Conservation (phyloP, 352 stramenopile genomes). For the Globisporangium megalacanthum region DNA sequence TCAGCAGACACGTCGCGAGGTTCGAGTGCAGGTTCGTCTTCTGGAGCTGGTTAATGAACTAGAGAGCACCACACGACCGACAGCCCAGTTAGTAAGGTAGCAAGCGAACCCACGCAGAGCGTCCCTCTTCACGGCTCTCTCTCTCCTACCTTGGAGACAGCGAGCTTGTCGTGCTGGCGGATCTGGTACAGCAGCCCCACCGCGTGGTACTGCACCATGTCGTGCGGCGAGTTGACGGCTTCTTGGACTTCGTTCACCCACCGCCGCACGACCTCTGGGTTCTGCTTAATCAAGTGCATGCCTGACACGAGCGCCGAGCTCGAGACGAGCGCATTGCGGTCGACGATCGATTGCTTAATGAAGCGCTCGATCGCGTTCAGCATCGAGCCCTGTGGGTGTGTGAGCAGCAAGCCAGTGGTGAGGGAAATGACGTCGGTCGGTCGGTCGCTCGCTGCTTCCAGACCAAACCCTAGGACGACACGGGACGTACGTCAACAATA, state of each 20-base stretch:
- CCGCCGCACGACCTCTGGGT: slow-evolving; percentile 88
- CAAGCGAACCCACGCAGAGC: too few relatives aligned
- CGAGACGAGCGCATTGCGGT: slow-evolving; percentile 96
- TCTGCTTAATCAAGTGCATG: slow-evolving; percentile 93
- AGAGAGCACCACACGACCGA: background rate
- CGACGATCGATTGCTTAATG: slow-evolving; percentile 99
- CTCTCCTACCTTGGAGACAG: slow-evolving; percentile 90
- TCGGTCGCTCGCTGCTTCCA: too few relatives aligned
- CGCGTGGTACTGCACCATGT: slow-evolving; percentile 99
- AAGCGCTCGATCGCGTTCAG: slow-evolving; percentile 93
- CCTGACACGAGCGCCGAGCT: slow-evolving; percentile 96
- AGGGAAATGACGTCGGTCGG: background rate
- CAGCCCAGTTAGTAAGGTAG: too few relatives aligned
- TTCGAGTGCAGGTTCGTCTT: slow-evolving; percentile 93
- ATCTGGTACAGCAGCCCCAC: slow-evolving; percentile 98
- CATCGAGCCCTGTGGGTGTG: slow-evolving; percentile 54
- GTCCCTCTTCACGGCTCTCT: too few relatives aligned
- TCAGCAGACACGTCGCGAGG: slow-evolving; percentile 95
- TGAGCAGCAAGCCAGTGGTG: background rate
- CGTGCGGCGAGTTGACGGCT: slow-evolving; percentile 91
- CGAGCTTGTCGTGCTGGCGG: slow-evolving; percentile 97
- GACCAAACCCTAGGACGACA: background rate
- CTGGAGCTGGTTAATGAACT: slow-evolving; percentile 86
- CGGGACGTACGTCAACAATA: slow-evolving; percentile 84
- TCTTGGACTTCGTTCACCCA: slow-evolving; percentile 99